Percentiles rank a stretch among this genome's conserved stretches.
phyloP scores from a whole-genome alignment of 495 filamentous ascomycete species.

The Hypoxylon fragiforme region DNA sequence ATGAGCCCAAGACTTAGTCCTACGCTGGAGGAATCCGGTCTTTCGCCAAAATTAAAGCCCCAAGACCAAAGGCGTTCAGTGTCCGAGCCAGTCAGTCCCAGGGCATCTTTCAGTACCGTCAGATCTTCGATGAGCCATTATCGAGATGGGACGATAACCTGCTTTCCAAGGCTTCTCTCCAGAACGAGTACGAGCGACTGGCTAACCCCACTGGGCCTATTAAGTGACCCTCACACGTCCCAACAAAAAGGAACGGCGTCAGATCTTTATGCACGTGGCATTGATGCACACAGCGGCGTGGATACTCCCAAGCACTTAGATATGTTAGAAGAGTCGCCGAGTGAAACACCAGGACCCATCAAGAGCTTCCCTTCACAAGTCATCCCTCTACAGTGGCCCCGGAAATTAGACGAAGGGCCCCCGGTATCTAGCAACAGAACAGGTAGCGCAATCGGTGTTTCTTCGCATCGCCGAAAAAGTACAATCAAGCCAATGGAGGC shows the following conservation, averaged over 20 bases:
- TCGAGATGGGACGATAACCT: constrained; percentile 26
- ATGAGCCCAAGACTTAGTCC: constrained; percentile 5
- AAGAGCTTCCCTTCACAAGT: background rate
- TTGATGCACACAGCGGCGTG: constrained; percentile 24
- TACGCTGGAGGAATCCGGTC: background rate
- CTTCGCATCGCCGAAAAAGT: constrained; percentile 19
- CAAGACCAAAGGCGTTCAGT: constrained; percentile 15
- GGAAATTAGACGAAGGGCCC: background rate
- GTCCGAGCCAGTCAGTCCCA: constrained; percentile 28
- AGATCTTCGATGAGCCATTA: background rate
- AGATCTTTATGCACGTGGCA: constrained; percentile 18
- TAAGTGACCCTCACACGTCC: background rate
- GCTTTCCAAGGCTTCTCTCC: constrained; percentile 29
- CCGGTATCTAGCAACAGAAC: background rate
- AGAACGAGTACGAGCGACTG: constrained; percentile 33
- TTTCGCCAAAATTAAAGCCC: background rate
- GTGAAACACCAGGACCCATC: constrained; percentile 2
- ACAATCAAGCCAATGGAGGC: constrained; percentile 5
- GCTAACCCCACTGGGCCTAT: constrained; percentile 33
- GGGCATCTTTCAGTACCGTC: constrained; percentile 4
- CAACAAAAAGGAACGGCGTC: constrained; percentile 12
- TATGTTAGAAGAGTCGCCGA: constrained; percentile 19
- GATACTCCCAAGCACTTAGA: constrained; percentile 6
- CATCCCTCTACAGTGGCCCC: background rate
- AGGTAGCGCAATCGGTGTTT: constrained; percentile 9